Base-by-base conservation (phyloP, 768 basidiomycete genomes). In the Kwoniella sp. region DNA sequence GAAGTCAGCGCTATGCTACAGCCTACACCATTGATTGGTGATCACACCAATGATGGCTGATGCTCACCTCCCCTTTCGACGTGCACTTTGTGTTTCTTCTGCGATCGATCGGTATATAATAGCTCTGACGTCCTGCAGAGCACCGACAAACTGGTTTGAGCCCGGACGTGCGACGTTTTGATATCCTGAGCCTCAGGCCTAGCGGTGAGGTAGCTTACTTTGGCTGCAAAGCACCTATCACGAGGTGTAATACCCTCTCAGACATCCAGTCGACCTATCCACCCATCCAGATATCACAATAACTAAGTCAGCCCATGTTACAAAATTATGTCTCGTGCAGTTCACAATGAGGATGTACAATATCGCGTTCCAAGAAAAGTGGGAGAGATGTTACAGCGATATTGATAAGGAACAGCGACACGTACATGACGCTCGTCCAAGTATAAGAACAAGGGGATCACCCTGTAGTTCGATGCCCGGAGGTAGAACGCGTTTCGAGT, bases 381-480 rank as follows among this genome's bases (percentile, higher is more conserved):
- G n/a, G n/a, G n/a, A n/a, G n/a, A n/a, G n/a, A n/a, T n/a, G n/a
- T n/a, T n/a, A n/a, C n/a, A n/a, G n/a, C n/a, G n/a, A n/a, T n/a
- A n/a, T n/a, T n/a, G n/a, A n/a, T n/a, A n/a, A n/a, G n/a, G n/a
- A n/a, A n/a, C n/a, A n/a, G n/a, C n/a, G n/a, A 47, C 23, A 47
- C 77, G 63, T 17, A 90, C 81, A 82, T 96, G 93, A 12, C 87
- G 85, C 68, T 91, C 91, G 75, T 96, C 93, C 29, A 96, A 86
- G 79, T 93, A 94, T 3, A 93, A 82, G 82, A 92, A 92, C 63
- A 93, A 79, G 2, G 92, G 92, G n/a, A 94, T 79, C 15, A 91
- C 85, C 28, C 84, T 84, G 41, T 85, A 85, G 55, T 87, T 84
- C 4, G 91, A 91, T 56, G 92, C 87, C 50, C 92, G 87, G 61